Evolutionary conservation across 164 flowering plant species (phyloP), one percentile per base, ranked within the genome.

Genomic region (Sextonia rubra): DNA sequence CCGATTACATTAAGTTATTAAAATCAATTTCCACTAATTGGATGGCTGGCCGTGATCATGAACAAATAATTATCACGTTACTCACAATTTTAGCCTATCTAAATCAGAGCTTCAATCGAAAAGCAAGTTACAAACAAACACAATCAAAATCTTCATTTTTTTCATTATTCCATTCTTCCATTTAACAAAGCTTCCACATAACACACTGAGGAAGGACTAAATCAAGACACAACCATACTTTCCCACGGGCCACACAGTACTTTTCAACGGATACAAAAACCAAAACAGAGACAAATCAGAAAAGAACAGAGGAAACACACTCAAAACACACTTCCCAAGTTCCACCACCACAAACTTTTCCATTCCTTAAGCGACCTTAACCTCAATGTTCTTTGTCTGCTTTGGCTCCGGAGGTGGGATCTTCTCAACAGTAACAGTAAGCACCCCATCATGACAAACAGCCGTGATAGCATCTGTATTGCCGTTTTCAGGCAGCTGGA

Each of bases 321-420:
- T 18, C n/a, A 12, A 4, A 68, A 48, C 22, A 49, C 12, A n/a
- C n/a, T n/a, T n/a, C n/a, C n/a, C n/a, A n/a, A n/a, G n/a, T 30
- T 9, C 25, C 64, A 61, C 24, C 15, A 27, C 64, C 64, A 20
- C 7, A 17, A 4, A n/a, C 17, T 3, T 0, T 1, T 37, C 24
- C n/a, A 7, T 11, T 14, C 23, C 66, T 66, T 27, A 66, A 58
- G 37, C 88, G 55, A 87, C 65, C 79, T 85, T 80, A 30, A 90
- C 90, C 73, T 86, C 84, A 61, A 90, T 77, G 2, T 82, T 81
- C 86, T 78, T 86, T 3, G 89, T 85, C 81, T 86, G 86, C 90
- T 88, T 90, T 11, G 91, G 87, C 83, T 83, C 86, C 24, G 90
- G 91, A 24, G 89, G 90, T 0, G 90, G 88, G 78, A 77, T 18